Conservation (phyloP, 2,329 filamentous ascomycete species). For the Cladosporium sp. region DNA sequence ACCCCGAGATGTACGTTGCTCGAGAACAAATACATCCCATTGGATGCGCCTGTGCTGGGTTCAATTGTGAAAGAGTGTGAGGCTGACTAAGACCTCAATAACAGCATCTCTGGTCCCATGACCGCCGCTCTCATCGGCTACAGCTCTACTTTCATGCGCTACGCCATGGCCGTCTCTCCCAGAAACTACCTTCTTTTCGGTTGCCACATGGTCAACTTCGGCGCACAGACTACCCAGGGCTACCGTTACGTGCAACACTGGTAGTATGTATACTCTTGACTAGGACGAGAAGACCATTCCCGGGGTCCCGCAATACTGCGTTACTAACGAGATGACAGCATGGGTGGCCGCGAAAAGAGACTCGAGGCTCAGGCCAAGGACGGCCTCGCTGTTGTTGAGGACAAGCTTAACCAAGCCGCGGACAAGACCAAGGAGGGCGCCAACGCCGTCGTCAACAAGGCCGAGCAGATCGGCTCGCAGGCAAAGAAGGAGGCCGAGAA, state of each 20-base stretch:
- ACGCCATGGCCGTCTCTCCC: constrained; percentile 58
- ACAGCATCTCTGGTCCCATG: constrained; percentile 61
- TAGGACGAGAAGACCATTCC: neutral
- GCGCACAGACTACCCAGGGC: constrained; percentile 55
- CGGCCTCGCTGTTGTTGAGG: constrained; percentile 25
- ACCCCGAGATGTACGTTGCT: constrained; percentile 46
- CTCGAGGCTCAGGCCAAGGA: constrained; percentile 36
- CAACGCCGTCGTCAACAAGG: constrained; percentile 22
- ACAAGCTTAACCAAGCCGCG: constrained; percentile 26
- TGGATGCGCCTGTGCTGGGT: neutral
- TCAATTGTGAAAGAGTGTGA: neutral
- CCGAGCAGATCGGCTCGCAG: constrained; percentile 19
- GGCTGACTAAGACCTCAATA: constrained; percentile 7
- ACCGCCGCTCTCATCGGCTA: constrained; percentile 58
- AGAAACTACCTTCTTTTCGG: constrained; percentile 65
- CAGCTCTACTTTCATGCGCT: constrained; percentile 62
- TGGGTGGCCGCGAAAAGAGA: constrained; percentile 42
- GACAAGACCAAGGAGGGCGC: constrained; percentile 26
- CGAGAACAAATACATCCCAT: neutral
- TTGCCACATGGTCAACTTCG: constrained; percentile 62
- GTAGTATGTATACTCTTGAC: constrained; percentile 34
- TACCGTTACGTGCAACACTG: constrained; percentile 60
- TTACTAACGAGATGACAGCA: constrained; percentile 9
- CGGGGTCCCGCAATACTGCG: neutral
- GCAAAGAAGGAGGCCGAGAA: constrained; percentile 24